phyloP scores from a whole-genome alignment of 306 rosid species.

The Castanea mollissima region DNA sequence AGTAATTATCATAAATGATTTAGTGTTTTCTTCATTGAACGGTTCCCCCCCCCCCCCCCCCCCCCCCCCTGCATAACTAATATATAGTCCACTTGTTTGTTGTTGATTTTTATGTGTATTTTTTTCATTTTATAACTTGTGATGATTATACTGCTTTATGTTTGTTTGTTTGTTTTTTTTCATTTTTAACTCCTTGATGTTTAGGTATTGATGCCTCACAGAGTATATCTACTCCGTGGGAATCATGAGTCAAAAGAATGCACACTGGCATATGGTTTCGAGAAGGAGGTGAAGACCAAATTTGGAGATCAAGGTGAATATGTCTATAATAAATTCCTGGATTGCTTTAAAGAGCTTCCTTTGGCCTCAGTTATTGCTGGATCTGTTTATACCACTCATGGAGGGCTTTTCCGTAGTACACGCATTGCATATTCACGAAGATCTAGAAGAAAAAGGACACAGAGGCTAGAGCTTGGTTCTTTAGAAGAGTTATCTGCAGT shows the following conservation, averaged over 20 bases:
- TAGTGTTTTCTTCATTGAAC: background rate
- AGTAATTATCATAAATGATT: background rate
- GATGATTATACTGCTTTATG: slow-evolving; percentile 1
- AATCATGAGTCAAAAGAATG: slow-evolving; percentile 76
- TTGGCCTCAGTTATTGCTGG: slow-evolving; percentile 77
- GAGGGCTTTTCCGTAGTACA: slow-evolving; percentile 80
- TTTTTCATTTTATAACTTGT: background rate
- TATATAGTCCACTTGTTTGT: background rate
- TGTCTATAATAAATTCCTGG: slow-evolving; percentile 66
- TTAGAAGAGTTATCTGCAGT: slow-evolving; percentile 65
- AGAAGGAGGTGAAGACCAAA: slow-evolving; percentile 70
- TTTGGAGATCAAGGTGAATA: slow-evolving; percentile 64
- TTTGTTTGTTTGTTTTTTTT: background rate
- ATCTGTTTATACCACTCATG: slow-evolving; percentile 77
- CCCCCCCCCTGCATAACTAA: too few species aligned
- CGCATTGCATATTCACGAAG: slow-evolving; percentile 35
- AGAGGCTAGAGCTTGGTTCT: slow-evolving; percentile 65
- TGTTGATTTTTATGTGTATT: background rate
- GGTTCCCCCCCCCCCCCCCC: background rate
- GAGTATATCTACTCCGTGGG: slow-evolving; percentile 88
- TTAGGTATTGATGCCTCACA: slow-evolving; percentile 85
- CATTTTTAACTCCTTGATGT: slow-evolving; percentile 19
- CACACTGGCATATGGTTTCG: slow-evolving; percentile 64
- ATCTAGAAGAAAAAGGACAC: slow-evolving; percentile 50
- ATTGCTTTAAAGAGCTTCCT: slow-evolving; percentile 84